Base-by-base conservation (phyloP, 805 yeast genomes). In the Lipomyces orientalis region DNA sequence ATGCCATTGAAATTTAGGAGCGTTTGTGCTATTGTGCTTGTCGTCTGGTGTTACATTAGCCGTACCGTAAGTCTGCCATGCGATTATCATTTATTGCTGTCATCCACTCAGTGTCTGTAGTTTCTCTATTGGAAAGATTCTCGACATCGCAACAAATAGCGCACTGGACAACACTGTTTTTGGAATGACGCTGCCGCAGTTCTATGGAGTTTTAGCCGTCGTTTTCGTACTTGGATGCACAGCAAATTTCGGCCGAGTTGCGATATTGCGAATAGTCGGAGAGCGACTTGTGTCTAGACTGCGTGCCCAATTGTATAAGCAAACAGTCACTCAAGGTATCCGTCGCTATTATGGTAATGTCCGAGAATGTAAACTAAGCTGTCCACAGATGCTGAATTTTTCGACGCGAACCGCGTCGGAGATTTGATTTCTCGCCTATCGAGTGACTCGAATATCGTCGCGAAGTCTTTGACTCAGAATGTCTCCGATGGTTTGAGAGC, bases 401-500 rank as follows among this genome's bases (percentile, higher is more conserved):
- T 93, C 79, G 98, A 94, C 75, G 87, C 87, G 39, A 93, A 95
- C 67, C 87, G 93, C 70, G 92, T 93, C 9, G 98, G 98, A 54
- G 98, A 94, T 76, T 82, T 94, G 74, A 92, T 94, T 56, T 91
- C 97, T 4, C 83, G 98, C 69, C 81, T 94, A 59, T 90, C 95
- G 4, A 89, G 91, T 54, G 98, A 94, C 77, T 90, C 97, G 0
- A 91, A 93, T 37, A 87, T 94, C 56, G 96, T 94, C 14, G 86
- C 97, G 6, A 87, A 89, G 74, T 87, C 97, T 0, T 86, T 94
- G 22, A 91, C 97, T 43, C 94, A 90, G 73, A 93, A 94, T 76
- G 84, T 94, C 31, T 89, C 95, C 65, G 98, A 94, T 76, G 98
- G 98, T n/a, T 83, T 93, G 49, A 81, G 98, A 66, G 88, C 98